Conservation (phyloP, 805 yeast genomes). For the Yarrowia osloensis region DNA sequence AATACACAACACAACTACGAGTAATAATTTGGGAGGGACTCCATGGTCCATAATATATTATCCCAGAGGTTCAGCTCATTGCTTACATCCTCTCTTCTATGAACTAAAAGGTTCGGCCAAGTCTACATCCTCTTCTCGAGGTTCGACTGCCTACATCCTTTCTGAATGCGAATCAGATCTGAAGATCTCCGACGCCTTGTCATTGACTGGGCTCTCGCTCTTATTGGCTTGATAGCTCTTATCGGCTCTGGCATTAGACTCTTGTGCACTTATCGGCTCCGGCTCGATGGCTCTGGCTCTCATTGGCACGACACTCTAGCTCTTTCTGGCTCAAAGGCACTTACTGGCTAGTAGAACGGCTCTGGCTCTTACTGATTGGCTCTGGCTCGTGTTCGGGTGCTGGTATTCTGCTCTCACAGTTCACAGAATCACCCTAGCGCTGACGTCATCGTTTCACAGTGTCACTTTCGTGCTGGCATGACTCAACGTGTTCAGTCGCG, state of each 20-base stretch:
- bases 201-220: too few relatives aligned
- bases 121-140: background rate
- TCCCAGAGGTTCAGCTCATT: too few relatives aligned
- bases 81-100: background rate
- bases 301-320: too few relatives aligned
- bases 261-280: too few relatives aligned
- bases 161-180: constrained; percentile 10
- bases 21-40: too few relatives aligned
- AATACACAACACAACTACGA: too few relatives aligned
- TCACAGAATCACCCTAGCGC: background rate
- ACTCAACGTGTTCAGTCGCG: background rate
- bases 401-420: background rate
- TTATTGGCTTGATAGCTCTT: too few relatives aligned
- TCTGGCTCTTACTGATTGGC: constrained; percentile 3
- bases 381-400: background rate
- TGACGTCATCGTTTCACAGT: background rate
- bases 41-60: too few relatives aligned
- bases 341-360: too few relatives aligned
- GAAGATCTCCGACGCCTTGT: background rate
- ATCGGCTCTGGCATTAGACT: too few relatives aligned
- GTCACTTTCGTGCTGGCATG: background rate
- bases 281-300: too few relatives aligned
- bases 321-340: too few relatives aligned
- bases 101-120: background rate
- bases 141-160: constrained; percentile 5